Percentiles rank a stretch among this genome's conserved stretches.
phyloP scores from a whole-genome alignment of 2,329 filamentous ascomycete species.

The Trichophyton simii region DNA sequence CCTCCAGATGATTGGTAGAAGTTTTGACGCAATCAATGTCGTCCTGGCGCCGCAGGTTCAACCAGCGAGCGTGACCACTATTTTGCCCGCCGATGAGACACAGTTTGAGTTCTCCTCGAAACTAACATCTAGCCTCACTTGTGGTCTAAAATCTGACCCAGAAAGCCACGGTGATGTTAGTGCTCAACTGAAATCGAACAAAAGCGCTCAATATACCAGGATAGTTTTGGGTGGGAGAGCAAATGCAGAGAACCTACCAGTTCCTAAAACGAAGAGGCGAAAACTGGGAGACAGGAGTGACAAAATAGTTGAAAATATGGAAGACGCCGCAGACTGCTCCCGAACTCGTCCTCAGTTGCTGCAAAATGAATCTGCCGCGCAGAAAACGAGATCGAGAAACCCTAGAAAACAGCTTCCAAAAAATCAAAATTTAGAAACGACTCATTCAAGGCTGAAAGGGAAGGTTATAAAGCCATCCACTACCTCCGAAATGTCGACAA shows the following conservation, averaged over 20 bases:
- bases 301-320: neutral
- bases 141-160: neutral
- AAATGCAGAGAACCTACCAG: constrained; percentile 9
- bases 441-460: constrained; percentile 26
- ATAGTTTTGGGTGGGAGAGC: neutral
- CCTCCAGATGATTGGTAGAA: neutral
- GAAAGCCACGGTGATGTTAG: neutral
- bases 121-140: neutral
- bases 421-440: constrained; percentile 16
- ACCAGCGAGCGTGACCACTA: neutral
- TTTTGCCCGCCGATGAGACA: neutral
- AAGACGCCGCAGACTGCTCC: neutral
- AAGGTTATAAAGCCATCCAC: constrained; percentile 25
- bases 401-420: constrained; percentile 18
- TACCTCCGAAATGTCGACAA: constrained; percentile 9
- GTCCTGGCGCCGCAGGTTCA: neutral
- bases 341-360: neutral
- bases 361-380: neutral
- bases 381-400: constrained; percentile 14
- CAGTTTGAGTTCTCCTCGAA: neutral
- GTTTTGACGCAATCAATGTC: neutral
- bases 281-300: neutral
- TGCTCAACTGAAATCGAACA: neutral
- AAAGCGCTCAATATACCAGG: neutral
- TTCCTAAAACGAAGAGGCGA: neutral